Base-by-base conservation (phyloP, 2,329 filamentous ascomycete species). In the Dactylellina leptospora region DNA sequence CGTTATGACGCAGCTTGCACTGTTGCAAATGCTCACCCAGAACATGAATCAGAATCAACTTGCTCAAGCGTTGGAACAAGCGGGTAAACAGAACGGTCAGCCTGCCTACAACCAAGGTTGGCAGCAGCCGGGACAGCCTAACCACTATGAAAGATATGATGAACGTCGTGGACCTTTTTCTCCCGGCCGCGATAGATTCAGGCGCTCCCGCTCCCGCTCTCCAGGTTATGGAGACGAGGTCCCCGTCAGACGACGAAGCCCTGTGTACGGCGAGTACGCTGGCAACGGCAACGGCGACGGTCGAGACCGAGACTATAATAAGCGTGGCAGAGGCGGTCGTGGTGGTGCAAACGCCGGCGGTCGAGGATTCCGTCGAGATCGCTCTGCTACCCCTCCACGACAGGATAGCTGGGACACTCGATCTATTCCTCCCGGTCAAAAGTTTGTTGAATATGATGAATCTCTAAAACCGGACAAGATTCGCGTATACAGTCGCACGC, bases 401-500 rank as follows among this genome's bases (percentile, higher is more conserved):
- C 73, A 74, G 47, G 50, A 71, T 64, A 64, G 56, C 62, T 77
- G 77, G 60, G 50, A 74, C 56, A 68, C 36, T 53, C 70, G 48
- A 59, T 56, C 79, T 77, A 79, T 79, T 22, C 75, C 75, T 38
- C 74, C 75, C 44, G 74, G 76, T 58, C 84, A 85, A 4, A 96
- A 96, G 81, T 91, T 88, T 84, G 83, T 97, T 70, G 89, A 93
- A 51, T 90, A 86, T 81, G 95, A 99, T 80, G 82, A 85, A 58
- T 86, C 81, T 5, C 83, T 99, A 71, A 88, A 90, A 2, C 83
- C 85, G 73, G 90, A 90, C 71, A 85, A 86, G 77, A 97, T 99
- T 81, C 95, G 76, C 84, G 95, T 99, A 25, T 84, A 96, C 69
- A 97, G 93, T 81, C 88, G 95, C 77, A 99, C 95, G 11, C 85